Evolutionary conservation across 768 basidiomycete species (phyloP).

Genomic region (Tremella fuciformis): DNA sequence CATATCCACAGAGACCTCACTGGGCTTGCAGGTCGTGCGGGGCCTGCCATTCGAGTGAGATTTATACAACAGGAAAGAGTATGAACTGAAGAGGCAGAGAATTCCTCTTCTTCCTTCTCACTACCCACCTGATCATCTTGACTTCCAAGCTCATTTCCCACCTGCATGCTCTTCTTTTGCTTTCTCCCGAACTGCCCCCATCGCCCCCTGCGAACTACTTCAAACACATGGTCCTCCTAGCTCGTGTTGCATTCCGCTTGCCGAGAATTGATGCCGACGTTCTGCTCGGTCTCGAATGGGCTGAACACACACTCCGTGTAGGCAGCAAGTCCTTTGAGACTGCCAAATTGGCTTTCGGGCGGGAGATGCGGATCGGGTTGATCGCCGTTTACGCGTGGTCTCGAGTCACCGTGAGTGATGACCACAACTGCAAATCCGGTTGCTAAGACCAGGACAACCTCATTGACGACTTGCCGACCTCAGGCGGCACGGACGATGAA

Average conservation of each 20-base stretch:
- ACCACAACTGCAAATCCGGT: conserved; percentile 5
- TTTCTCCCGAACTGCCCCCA: conserved; percentile 60
- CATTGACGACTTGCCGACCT: conserved; percentile 32
- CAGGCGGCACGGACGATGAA: not conserved
- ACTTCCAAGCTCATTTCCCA: conserved; percentile 43
- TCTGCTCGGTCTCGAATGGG: conserved; percentile 24
- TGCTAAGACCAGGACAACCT: conserved; percentile 37
- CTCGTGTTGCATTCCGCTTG: conserved; percentile 34
- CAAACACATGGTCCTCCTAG: conserved; percentile 38
- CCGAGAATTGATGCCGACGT: conserved; percentile 28
- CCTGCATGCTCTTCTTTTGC: conserved; percentile 62
- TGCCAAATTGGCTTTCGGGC: conserved; percentile 47
- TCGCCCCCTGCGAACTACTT: conserved; percentile 42
- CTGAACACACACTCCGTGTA: conserved; percentile 38
- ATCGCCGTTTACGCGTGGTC: conserved; percentile 50
- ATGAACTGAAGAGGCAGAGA: conserved; percentile 31
- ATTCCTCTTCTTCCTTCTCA: conserved; percentile 47
- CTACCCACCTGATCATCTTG: conserved; percentile 42
- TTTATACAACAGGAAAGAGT: not conserved
- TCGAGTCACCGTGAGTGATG: conserved; percentile 42
- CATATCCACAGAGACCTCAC: conserved; percentile 32
- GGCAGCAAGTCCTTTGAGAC: conserved; percentile 51
- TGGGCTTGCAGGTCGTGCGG: conserved; percentile 34
- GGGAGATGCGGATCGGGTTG: conserved; percentile 47
- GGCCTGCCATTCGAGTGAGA: conserved; percentile 49